Percentiles rank a stretch among this genome's conserved stretches.
phyloP scores from a whole-genome alignment of 441 rosid species.

The Flueggea neowawraea region DNA sequence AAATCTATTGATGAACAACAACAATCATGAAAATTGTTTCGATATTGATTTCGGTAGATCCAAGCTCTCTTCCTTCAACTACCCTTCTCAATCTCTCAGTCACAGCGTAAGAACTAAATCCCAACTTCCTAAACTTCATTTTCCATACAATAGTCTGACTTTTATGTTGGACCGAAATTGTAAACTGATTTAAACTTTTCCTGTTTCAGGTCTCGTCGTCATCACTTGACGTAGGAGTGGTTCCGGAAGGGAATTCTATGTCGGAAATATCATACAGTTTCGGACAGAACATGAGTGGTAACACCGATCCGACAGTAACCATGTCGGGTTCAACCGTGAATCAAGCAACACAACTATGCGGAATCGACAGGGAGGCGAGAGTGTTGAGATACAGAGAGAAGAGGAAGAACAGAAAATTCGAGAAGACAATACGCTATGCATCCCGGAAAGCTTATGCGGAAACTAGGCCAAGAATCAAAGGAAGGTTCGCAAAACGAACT shows the following conservation, averaged over 20 bases:
- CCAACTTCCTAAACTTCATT: background rate
- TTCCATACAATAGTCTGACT: no score
- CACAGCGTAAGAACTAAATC: slow-evolving; percentile 49
- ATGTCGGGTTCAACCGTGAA: slow-evolving; percentile 17
- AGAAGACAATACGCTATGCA: slow-evolving; percentile 95
- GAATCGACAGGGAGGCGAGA: slow-evolving; percentile 75
- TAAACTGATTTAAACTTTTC: no score
- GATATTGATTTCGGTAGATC: slow-evolving; percentile 69
- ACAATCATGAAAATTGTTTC: slow-evolving; percentile 40
- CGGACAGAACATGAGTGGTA: slow-evolving; percentile 21
- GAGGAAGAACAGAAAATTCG: slow-evolving; percentile 88
- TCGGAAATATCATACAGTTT: slow-evolving; percentile 55
- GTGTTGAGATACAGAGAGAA: slow-evolving; percentile 97
- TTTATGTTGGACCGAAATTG: no score
- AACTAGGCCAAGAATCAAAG: slow-evolving; percentile 90
- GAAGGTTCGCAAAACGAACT: slow-evolving; percentile 84
- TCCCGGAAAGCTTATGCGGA: slow-evolving; percentile 96
- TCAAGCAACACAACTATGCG: slow-evolving; percentile 45
- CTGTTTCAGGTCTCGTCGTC: slow-evolving; percentile 77
- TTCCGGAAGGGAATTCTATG: slow-evolving; percentile 69
- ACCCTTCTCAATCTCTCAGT: slow-evolving; percentile 49
- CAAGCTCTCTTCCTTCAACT: slow-evolving; percentile 53
- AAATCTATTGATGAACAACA: slow-evolving; percentile 6
- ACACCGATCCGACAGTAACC: slow-evolving; percentile 25
- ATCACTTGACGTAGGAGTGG: slow-evolving; percentile 78